Conservation (phyloP, 2,329 filamentous ascomycete species). For the Aspergillus sp. region DNA sequence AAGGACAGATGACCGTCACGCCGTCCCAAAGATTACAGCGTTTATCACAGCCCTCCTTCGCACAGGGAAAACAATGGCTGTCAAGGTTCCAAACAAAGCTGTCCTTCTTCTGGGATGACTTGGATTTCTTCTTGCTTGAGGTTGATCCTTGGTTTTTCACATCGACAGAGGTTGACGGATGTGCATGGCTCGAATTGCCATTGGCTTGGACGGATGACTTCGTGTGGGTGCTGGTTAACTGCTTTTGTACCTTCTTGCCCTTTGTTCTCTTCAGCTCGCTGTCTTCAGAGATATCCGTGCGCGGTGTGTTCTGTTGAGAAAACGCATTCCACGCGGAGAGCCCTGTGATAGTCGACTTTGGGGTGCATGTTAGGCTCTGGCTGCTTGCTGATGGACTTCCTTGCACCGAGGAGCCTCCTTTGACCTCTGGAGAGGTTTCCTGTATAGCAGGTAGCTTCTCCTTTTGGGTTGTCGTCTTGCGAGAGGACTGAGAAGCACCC, state of each 20-base stretch:
- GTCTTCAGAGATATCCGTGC: constrained; percentile 9
- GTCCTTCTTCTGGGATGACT: constrained; percentile 12
- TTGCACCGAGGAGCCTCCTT: not conserved
- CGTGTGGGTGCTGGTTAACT: not conserved
- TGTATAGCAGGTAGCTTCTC: constrained; percentile 11
- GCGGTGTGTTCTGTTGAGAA: constrained; percentile 3
- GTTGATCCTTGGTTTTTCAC: not conserved
- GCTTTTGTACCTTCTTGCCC: not conserved
- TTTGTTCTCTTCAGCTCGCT: not conserved
- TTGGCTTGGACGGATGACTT: not conserved
- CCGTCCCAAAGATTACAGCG: constrained; percentile 32
- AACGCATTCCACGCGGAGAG: not conserved
- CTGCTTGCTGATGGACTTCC: not conserved
- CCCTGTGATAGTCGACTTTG: constrained; percentile 8
- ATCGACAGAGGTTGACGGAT: constrained; percentile 1
- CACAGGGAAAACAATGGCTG: constrained; percentile 49
- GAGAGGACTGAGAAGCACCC: not conserved
- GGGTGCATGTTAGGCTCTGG: constrained; percentile 6
- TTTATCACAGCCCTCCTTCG: constrained; percentile 24
- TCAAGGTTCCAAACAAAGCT: constrained; percentile 44
- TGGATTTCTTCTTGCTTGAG: not conserved
- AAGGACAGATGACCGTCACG: constrained; percentile 35
- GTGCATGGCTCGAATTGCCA: constrained; percentile 1
- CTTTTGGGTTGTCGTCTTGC: constrained; percentile 1
- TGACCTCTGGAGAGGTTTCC: constrained; percentile 4